Conservation (phyloP, 176 grass and related monocot genomes). For the Ensete glaucum region DNA sequence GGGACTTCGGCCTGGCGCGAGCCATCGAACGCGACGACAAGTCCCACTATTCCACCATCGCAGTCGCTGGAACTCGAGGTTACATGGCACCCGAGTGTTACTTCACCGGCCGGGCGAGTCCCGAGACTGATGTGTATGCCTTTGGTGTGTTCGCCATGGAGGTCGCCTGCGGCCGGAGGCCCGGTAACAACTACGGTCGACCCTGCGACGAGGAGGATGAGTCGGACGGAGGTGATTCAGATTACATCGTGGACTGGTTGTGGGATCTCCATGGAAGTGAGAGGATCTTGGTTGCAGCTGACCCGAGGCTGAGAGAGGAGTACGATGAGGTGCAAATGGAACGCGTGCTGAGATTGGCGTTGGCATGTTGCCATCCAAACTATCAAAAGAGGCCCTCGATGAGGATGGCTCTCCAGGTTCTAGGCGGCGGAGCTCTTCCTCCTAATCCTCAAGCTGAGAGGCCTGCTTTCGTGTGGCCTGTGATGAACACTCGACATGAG, state of each 20-base stretch:
- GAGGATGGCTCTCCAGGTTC: constrained; percentile 39
- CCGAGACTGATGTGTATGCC: constrained; percentile 40
- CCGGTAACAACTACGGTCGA: background rate
- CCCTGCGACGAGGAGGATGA: no score
- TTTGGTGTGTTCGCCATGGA: constrained; percentile 33
- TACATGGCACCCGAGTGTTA: constrained; percentile 60
- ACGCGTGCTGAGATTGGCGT: constrained; percentile 31
- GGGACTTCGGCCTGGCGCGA: constrained; percentile 50
- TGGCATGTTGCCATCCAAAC: constrained; percentile 54
- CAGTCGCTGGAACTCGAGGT: constrained; percentile 33
- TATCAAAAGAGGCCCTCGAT: constrained; percentile 36
- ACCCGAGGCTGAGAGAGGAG: background rate
- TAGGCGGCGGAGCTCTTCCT: constrained; percentile 18
- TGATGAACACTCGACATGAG: background rate
- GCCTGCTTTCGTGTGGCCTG: background rate
- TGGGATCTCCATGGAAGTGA: background rate
- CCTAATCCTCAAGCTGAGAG: constrained; percentile 23
- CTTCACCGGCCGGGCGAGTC: constrained; percentile 51
- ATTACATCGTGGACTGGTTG: constrained; percentile 9
- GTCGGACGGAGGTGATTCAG: background rate
- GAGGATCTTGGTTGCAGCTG: constrained; percentile 12
- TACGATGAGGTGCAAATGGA: constrained; percentile 12
- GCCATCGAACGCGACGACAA: constrained; percentile 31
- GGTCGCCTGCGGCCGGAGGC: constrained; percentile 35
- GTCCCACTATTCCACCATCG: constrained; percentile 50